Evolutionary conservation across 768 basidiomycete genomes (phyloP), one percentile per base, ranked within the genome.

Genomic region (Epithele typhae): DNA sequence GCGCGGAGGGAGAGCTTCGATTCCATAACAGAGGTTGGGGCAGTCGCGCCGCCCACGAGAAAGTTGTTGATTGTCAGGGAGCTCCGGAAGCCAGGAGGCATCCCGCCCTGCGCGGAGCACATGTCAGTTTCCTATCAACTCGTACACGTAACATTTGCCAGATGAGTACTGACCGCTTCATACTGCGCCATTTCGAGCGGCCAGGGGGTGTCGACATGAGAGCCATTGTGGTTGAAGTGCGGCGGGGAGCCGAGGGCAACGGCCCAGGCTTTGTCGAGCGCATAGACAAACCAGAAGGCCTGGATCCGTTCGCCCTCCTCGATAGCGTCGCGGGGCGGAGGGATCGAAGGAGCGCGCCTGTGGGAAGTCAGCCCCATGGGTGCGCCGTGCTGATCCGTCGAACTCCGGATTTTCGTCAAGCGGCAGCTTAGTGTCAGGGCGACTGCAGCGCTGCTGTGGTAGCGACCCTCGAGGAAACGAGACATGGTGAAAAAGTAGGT

Each of bases 271-370:
- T 81, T 80, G 64, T 84, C 80, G 45, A 83, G 68, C 34, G 69
- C 64, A 49, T 78, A 75, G 7, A 78, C 79, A 2, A 73, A 64
- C 83, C 83, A 85, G 56, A 85, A 84, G 1, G 74, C 77, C 45
- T 77, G 77, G 41, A 84, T 80, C 21, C 80, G 70, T 58, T 84
- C 82, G 17, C 76, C 81, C 57, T 83, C 81, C 52, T 83, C 82
- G 22, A 79, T 56, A 15, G 65, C 53, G 57, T 78, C 75, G 15
- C 49, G 57, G 8, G 59, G 49, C 5, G 59, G 60, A 14, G 61
- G 59, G 40, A 5, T 9, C 45, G 30, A 19, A 35, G 22, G 33
- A 34, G 6, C 9, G 33, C n/a, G n/a, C n/a, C n/a, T n/a, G n/a
- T n/a, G n/a, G n/a, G n/a, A n/a, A n/a, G n/a, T n/a, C n/a, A n/a